These are phyloP conservation scores for Inga laurina DNA, from an alignment of 306 rosid species.

Conservation along the genomic window DNA sequence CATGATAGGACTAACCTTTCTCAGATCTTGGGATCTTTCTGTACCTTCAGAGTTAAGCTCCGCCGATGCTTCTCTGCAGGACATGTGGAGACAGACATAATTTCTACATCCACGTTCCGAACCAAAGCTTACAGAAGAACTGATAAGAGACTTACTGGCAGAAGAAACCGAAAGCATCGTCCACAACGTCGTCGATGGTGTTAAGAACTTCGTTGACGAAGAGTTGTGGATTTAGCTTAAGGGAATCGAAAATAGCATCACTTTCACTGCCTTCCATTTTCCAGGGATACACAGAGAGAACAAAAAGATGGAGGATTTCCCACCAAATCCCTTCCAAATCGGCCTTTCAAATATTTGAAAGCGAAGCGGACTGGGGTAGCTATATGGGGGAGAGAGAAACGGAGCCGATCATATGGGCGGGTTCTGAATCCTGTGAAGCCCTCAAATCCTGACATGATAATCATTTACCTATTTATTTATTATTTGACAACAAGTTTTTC, in stretches of 20 bases:
- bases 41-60: constrained; percentile 47
- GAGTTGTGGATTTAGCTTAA: constrained; percentile 69
- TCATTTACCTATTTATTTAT: too few relatives aligned
- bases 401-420: too few relatives aligned
- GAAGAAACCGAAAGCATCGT: constrained; percentile 66
- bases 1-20: constrained; percentile 40
- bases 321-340: not conserved
- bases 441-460: too few relatives aligned
- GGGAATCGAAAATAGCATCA: constrained; percentile 62
- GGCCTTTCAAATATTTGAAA: not conserved
- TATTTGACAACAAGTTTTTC: too few relatives aligned
- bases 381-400: too few relatives aligned
- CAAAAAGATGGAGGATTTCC: not conserved
- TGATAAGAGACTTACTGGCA: constrained; percentile 38
- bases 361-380: not conserved
- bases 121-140: not conserved
- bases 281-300: not conserved
- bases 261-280: constrained; percentile 65
- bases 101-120: not conserved
- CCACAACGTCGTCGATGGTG: constrained; percentile 56
- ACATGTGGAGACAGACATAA: not conserved
- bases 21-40: constrained; percentile 61
- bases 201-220: constrained; percentile 76
- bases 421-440: too few relatives aligned
- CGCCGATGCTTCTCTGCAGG: constrained; percentile 63